Percentiles rank a stretch among this genome's conserved stretches.
Evolutionary conservation across 2,329 filamentous ascomycete genomes (phyloP).

Genomic region (Xylariaceae sp.): DNA sequence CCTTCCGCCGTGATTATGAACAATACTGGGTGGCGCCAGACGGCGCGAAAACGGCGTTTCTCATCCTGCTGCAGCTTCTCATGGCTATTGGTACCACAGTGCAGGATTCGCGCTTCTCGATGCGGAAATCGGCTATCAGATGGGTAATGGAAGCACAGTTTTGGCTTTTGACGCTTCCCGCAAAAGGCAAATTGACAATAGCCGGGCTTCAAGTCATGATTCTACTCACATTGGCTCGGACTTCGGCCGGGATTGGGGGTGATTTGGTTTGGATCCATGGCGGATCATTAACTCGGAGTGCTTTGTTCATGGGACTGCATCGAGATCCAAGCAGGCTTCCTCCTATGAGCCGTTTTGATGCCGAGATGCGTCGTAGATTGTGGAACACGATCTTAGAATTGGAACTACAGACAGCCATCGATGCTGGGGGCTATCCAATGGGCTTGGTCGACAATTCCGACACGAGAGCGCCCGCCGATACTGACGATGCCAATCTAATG

Average conservation of each 20-base stretch:
- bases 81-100: conserved; percentile 49
- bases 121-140: conserved; percentile 40
- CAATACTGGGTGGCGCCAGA: conserved; percentile 44
- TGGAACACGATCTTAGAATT: conserved; percentile 56
- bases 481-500: conserved; percentile 51
- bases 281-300: conserved; percentile 48
- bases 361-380: conserved; percentile 52
- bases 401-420: conserved; percentile 47
- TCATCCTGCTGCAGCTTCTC: conserved; percentile 51
- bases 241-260: conserved; percentile 43
- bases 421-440: conserved; percentile 48
- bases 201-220: conserved; percentile 49
- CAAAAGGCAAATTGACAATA: conserved; percentile 48
- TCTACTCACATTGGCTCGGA: conserved; percentile 47
- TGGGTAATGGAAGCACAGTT: conserved; percentile 52
- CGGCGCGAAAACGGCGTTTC: conserved; percentile 39
- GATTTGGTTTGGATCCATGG: conserved; percentile 51
- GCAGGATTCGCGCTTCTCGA: conserved; percentile 42
- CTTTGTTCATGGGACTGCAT: conserved; percentile 57
- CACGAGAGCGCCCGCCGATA: conserved; percentile 45
- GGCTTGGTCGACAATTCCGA: conserved; percentile 47
- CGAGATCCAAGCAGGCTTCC: conserved; percentile 50
- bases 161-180: conserved; percentile 45
- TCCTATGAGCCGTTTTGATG: conserved; percentile 43
- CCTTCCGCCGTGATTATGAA: conserved; percentile 52